Base-by-base conservation (phyloP, 495 filamentous ascomycete genomes). In the Umbilicaria muhlenbergii region DNA sequence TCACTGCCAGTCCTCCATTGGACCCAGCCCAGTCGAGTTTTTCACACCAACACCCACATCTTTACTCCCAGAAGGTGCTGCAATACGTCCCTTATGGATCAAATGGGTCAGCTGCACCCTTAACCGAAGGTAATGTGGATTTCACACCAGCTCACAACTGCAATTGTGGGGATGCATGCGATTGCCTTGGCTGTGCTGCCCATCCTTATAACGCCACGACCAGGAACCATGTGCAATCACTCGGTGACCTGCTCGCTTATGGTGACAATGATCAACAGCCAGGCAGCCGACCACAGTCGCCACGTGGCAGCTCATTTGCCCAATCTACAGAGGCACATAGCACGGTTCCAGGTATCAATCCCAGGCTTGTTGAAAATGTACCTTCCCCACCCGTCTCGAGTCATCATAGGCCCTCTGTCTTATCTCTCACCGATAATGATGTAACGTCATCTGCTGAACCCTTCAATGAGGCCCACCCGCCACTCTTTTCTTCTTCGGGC, bases 161-260 rank as follows among this genome's bases (percentile, higher is more conserved):
- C 58, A 53, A 61, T 51, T 79, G 86, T 55, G 74, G 86, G 47
- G 65, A 78, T 39, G 64, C 64, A 0, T 87, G 82, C 50, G 62
- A 79, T 45, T 87, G 82, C 50, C 51, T 83, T 18, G 79, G 74
- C 16, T 87, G 82, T 51, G 58, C 72, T 17, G 66, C 70, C 33
- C 82, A 87, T 53, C 82, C 81, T 4, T 85, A 75, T 55, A 87
- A 87, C 53, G 61, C 71, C 16, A 69, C 74, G n/a, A 83, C 78
- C n/a, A 64, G 66, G 34, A 65, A 78, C 36, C 80, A 79, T 52
- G 73, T 85, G 7, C 64, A 66, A 45, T 63, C 69, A 41, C 66
- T 73, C 59, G 58, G 63, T 36, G 51, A 58, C 11, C 48, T 72
- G 43, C 61, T 72, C 43, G 56, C 58, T n/a, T 49, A 62, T 21